Evolutionary conservation across 2,329 filamentous ascomycete genomes (phyloP), one percentile per base, ranked within the genome.

Genomic region (Cytospora piceicola): DNA sequence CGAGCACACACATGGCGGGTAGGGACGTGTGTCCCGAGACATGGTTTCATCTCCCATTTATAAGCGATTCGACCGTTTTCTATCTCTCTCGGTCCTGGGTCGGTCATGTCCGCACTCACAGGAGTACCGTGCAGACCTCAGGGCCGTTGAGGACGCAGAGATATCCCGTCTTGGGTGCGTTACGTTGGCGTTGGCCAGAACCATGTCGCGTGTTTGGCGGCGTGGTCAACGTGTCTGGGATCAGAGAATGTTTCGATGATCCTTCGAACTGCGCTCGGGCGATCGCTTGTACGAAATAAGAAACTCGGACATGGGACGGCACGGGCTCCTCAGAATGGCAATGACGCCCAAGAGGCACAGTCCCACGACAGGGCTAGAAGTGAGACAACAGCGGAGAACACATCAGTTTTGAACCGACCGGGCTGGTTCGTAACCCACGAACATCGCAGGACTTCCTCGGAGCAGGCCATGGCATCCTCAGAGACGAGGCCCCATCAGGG

Each of bases 11-110:
- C 5, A 49, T 30, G n/a, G 20, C 54, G 49, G 56, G 22, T 49
- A 20, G 56, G 22, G 39, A 52, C 60, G 29, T 42, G 46, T 58
- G 36, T 46, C 17, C 52, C 49, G 61, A 52, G 61, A 60, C 64
- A 52, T 15, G 22, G 32, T 20, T 20, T 34, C 34, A 29, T n/a
- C 42, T 42, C 42, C 42, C 15, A 24, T 24, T 36, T n/a, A 8
- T 52, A 24, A 14, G 11, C 24, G 15, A 15, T 46, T 27, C 39
- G 14, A 27, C 49, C 49, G n/a, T 14, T 30, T 27, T 54, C 34
- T 17, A 4, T 20, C 4, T 32, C 17, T 42, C 39, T 42, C 11
- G 4, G 4, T 17, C 12, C n/a, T 14, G 46, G 12, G n/a, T 49
- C 46, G n/a, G 46, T 49, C 46, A 49, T 49, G 46, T 24, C 42